These are phyloP conservation scores for Hemerocallis citrina DNA, from an alignment of 106 monocot genomes.

Conservation along the genomic window DNA sequence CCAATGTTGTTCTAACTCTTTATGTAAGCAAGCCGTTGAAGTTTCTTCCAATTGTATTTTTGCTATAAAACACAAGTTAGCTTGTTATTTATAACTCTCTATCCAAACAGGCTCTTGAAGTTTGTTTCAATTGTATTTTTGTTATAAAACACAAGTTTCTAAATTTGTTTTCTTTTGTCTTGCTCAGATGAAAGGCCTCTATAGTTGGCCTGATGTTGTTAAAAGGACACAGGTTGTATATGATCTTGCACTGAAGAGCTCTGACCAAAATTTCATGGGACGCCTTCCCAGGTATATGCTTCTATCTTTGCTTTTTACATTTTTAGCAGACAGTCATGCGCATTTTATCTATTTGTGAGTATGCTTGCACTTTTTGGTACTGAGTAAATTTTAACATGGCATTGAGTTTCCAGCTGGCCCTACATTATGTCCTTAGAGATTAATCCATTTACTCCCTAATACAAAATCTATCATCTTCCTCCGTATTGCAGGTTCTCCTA, in stretches of 20 bases:
- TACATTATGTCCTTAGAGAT: too few relatives aligned
- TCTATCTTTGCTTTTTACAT: neutral
- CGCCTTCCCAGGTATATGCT: constrained; percentile 61
- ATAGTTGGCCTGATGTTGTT: constrained; percentile 98
- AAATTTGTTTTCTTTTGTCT: constrained; percentile 2
- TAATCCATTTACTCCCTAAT: too few relatives aligned
- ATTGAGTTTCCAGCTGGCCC: too few relatives aligned
- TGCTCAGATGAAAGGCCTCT: constrained; percentile 73
- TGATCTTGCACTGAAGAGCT: constrained; percentile 48
- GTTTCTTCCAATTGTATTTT: neutral
- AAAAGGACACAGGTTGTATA: constrained; percentile 89
- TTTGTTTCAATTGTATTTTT: neutral
- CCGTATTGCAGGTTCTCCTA: too few relatives aligned
- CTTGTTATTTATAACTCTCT: too few relatives aligned
- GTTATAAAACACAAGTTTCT: too few relatives aligned
- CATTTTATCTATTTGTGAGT: neutral
- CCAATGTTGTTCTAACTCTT: too few relatives aligned
- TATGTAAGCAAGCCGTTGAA: too few relatives aligned
- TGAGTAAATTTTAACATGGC: neutral
- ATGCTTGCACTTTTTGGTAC: neutral
- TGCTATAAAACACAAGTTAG: neutral
- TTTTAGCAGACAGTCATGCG: neutral
- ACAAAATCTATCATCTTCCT: too few relatives aligned
- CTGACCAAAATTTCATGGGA: constrained; percentile 47
- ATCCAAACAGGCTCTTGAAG: too few relatives aligned